Evolutionary conservation across 768 basidiomycete genomes (phyloP), one percentile per base, ranked within the genome.

Genomic region (Tylopilus vinaceipallidus): DNA sequence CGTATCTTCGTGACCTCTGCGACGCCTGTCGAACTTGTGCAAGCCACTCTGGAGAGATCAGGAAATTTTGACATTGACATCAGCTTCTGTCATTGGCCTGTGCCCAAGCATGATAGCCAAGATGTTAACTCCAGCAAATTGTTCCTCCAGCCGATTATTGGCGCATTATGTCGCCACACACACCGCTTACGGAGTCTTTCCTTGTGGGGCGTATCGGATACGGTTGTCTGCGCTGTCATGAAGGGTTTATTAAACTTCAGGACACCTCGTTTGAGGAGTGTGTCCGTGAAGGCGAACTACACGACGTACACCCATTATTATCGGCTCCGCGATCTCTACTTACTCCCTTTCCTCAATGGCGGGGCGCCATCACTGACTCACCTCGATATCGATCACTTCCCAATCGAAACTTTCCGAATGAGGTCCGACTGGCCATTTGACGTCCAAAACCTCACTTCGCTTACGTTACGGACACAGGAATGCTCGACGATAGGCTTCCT

Each of bases 351-450:
- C 43, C 45, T 63, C 12, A 10, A 16, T 32, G 53, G 53, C 3
- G 12, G 34, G 4, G 52, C 53, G 11, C 55, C 54, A 10, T 45
- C 20, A 6, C 20, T 54, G 50, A 49, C 49, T 9, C 41, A 44
- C 16, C 50, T 62, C 8, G 61, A 53, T 6, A 29, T 60, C 1
- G n/a, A 47, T 34, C 59, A 60, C 48, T 49, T 60, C 19, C 55
- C 51, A 2, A 53, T 60, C 16, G 54, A 56, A 38, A 53, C 51
- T 0, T 34, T 45, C 6, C 24, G 30, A 14, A 26, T 11, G 36
- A 33, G 39, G 35, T 33, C 32, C 11, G 16, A 39, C 22, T 46
- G 47, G 51, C 44, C 44, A 9, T 59, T 59, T 5, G 10, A 49
- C 27, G 30, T 33, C 29, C 40, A 14, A 22, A 49, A 39, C 5